phyloP scores from a whole-genome alignment of 352 stramenopile genomes.

The Phytophthora pseudosyringae region DNA sequence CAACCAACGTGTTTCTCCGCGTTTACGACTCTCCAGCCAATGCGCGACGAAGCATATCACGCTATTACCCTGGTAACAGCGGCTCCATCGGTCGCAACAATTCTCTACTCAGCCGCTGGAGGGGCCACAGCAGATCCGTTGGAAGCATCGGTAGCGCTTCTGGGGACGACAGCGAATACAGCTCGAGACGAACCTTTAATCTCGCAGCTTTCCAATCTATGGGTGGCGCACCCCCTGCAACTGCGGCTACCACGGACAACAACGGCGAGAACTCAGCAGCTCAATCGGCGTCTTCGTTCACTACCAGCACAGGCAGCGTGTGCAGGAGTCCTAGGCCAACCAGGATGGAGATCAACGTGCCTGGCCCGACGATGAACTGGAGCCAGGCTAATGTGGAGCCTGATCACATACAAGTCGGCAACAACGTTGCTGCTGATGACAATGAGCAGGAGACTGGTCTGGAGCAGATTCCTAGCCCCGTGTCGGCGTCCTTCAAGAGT shows the following conservation, averaged over 20 bases:
- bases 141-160: conserved; percentile 22
- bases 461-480: conserved; percentile 37
- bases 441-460: conserved; percentile 21
- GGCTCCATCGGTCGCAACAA: conserved; percentile 27
- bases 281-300: conserved; percentile 38
- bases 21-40: conserved; percentile 70
- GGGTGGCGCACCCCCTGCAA: conserved; percentile 2
- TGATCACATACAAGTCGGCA: conserved; percentile 6
- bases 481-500: conserved; percentile 63
- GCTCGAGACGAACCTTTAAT: conserved; percentile 52
- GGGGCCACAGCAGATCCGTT: conserved; percentile 25
- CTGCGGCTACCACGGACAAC: conserved; percentile 23
- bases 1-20: conserved; percentile 66
- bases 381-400: conserved; percentile 49
- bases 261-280: conserved; percentile 16
- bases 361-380: conserved; percentile 39
- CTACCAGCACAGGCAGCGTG: conserved; percentile 32
- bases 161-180: conserved; percentile 43
- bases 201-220: conserved; percentile 59
- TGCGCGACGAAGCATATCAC: conserved; percentile 4
- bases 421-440: conserved; percentile 21
- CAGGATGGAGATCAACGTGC: conserved; percentile 30
- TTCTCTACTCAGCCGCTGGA: conserved; percentile 14
- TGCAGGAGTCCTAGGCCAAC: conserved; percentile 28
- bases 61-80: conserved; percentile 20